A percentile compares a stretch with the other conserved stretches of the same genome.
phyloP scores from a whole-genome alignment of 129 eudicot species.

The Lonicera japonica region DNA sequence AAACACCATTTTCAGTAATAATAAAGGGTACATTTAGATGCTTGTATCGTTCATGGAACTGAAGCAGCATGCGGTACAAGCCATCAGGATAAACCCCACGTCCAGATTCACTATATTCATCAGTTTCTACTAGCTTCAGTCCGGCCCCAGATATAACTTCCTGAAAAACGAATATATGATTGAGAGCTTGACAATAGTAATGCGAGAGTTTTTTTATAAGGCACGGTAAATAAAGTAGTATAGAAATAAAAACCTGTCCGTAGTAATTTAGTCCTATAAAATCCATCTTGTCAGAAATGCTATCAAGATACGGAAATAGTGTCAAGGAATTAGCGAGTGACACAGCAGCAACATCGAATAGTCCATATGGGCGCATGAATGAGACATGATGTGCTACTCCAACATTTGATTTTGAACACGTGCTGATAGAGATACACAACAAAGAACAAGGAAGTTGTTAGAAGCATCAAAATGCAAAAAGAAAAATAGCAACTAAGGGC shows the following conservation, averaged over 20 bases:
- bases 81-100: slow-evolving; percentile 99
- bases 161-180: slow-evolving; percentile 32
- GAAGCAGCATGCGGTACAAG: slow-evolving; percentile 71
- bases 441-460: neutral
- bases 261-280: slow-evolving; percentile 89
- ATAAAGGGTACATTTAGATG: slow-evolving; percentile 74
- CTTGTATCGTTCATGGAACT: slow-evolving; percentile 85
- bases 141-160: slow-evolving; percentile 77
- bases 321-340: slow-evolving; percentile 73
- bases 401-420: slow-evolving; percentile 43
- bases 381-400: slow-evolving; percentile 97
- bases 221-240: neutral
- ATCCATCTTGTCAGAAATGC: slow-evolving; percentile 71
- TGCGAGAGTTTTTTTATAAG: neutral
- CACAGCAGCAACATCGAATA: slow-evolving; percentile 83
- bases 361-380: slow-evolving; percentile 93
- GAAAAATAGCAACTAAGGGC: neutral
- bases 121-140: slow-evolving; percentile 70
- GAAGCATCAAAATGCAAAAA: neutral
- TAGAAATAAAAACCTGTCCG: slow-evolving; percentile 53
- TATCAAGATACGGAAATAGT: slow-evolving; percentile 72
- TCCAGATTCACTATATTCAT: slow-evolving; percentile 96
- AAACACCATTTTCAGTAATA: slow-evolving; percentile 82
- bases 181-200: neutral
- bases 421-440: slow-evolving; percentile 32